Evolutionary conservation across 75 land plant genomes (phyloP), one percentile per base, ranked within the genome.

Genomic region (Pseudotsuga menziesii): DNA sequence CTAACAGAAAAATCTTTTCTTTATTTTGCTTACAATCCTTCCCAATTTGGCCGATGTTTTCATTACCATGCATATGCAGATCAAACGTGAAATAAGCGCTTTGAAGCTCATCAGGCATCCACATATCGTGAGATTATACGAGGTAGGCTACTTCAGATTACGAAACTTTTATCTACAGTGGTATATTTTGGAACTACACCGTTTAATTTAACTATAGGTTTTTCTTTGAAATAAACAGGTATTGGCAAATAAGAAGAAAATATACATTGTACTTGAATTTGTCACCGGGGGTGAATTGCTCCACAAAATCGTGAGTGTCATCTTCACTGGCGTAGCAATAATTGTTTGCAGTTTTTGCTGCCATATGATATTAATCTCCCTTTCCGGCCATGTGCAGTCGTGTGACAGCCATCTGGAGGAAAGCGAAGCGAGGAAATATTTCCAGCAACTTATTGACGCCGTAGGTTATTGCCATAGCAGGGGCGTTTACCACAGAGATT

Each of bases 201-300:
- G 22, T 2, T 57, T 56, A 6, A 70, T 35, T 6, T 23, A 54
- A 23, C 14, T 78, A 56, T 36, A 74, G 72, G n/a, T 73, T 20
- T 56, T 1, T 55, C 15, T 63, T 14, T 80, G 58, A 61, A 29
- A 29, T 29, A 29, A 29, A 0, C 88, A 92, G 94, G 94, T 92
- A 13, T 78, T 85, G 58, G 95, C 92, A 14, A 92, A 92, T 85
- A 92, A 90, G 81, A 92, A 83, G 82, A 92, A 88, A 79, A 90
- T 92, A 17, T 92, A 92, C 63, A 88, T 92, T 82, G 90, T 92
- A 75, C 85, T 92, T 2, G 90, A 92, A 29, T 92, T 82, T 61
- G 92, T 88, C 9, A 84, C 81, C 57, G 94, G 92, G 17, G 92
- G 95, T 27, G 95, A 92, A 83, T 78, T 92, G 74, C 90, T 92